Percentiles rank a stretch among this genome's conserved stretches.
These are phyloP conservation scores for Paracorniculantispora psalliotae DNA, from an alignment of 2,329 filamentous ascomycete species.

Conservation along the genomic window DNA sequence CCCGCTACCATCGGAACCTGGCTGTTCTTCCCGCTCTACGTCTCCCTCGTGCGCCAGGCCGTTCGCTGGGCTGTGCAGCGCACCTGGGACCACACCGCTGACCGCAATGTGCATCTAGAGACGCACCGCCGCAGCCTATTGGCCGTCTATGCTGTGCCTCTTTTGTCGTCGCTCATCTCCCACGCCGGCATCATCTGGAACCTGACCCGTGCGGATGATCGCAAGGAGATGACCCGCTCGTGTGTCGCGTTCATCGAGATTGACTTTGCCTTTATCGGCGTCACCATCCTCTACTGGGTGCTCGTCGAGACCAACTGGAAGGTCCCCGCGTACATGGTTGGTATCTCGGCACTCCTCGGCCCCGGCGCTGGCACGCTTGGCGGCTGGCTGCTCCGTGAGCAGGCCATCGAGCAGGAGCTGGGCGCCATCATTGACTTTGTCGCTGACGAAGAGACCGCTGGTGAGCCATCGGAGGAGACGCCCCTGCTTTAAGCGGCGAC, in stretches of 20 bases:
- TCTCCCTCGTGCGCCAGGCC: slow-evolving; percentile 37
- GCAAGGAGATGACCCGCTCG: slow-evolving; percentile 45
- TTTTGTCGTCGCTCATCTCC: slow-evolving; percentile 37
- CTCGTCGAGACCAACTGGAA: slow-evolving; percentile 46
- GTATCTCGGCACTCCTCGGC: slow-evolving; percentile 28
- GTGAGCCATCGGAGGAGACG: slow-evolving; percentile 6
- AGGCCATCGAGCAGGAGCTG: slow-evolving; percentile 25
- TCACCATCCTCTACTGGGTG: slow-evolving; percentile 50
- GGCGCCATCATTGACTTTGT: slow-evolving; percentile 13
- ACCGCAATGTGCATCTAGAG: slow-evolving; percentile 38
- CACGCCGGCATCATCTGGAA: slow-evolving; percentile 40
- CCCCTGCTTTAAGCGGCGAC: neutral
- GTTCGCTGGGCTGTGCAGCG: slow-evolving; percentile 26
- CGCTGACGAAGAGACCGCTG: slow-evolving; percentile 14
- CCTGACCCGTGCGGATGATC: slow-evolving; percentile 37
- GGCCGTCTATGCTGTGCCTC: slow-evolving; percentile 41
- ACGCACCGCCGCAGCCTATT: slow-evolving; percentile 32
- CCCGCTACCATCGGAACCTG: slow-evolving; percentile 38
- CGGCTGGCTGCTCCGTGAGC: slow-evolving; percentile 37
- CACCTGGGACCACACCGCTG: slow-evolving; percentile 23
- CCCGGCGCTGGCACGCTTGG: slow-evolving; percentile 35
- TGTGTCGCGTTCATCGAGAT: slow-evolving; percentile 43
- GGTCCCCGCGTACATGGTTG: slow-evolving; percentile 29
- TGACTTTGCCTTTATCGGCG: slow-evolving; percentile 38
- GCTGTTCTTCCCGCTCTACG: slow-evolving; percentile 49